Evolutionary conservation across 1,284 basidiomycete genomes (phyloP), one percentile per base, ranked within the genome.

Genomic region (Caloboletus firmus): DNA sequence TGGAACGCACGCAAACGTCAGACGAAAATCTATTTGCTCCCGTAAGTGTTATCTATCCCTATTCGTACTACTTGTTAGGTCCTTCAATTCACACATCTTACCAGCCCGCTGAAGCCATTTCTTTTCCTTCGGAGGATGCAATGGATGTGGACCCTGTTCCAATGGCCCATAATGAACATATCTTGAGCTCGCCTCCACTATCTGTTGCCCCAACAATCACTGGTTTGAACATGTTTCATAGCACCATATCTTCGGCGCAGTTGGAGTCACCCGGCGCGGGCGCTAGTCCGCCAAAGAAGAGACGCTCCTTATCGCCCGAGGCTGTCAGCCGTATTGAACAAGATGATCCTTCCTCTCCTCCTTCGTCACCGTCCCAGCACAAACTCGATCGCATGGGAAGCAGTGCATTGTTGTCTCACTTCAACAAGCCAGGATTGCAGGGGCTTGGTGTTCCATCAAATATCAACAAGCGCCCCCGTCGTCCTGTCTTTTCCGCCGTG

Each of bases 121-220:
- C 76, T 45, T 73, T 78, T 28, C 65, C 69, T 45, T 69, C 66
- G 30, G 80, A 81, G 54, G 88, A 90, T 67, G 83, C 83, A 20
- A 91, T 91, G 89, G 88, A 91, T 60, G 76, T 91, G 37, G 89
- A 91, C 66, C 76, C 77, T 35, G 79, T 79, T 18, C 55, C 67
- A 56, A 40, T 62, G 58, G 26, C 62, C 60, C 43, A 62, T 61
- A 36, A 60, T 58, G 41, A 59, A 58, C 47, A 67, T 54, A 61
- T 72, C 26, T 76, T 74, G 44, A 71, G 76, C 37, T 71, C 76
- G 2, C 68, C 69, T 30, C 79, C 79, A 40, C 65, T 77, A 28
- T 80, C 84, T 13, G 76, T 81, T 26, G 79, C 78, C n/a, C 77
- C 83, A 0, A 79, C 79, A 0, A 68, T 77, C 32, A 78, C 76